Evolutionary conservation across 176 grass and related monocot genomes (phyloP), one percentile per base, ranked within the genome.

Genomic region (Lolium rigidum): DNA sequence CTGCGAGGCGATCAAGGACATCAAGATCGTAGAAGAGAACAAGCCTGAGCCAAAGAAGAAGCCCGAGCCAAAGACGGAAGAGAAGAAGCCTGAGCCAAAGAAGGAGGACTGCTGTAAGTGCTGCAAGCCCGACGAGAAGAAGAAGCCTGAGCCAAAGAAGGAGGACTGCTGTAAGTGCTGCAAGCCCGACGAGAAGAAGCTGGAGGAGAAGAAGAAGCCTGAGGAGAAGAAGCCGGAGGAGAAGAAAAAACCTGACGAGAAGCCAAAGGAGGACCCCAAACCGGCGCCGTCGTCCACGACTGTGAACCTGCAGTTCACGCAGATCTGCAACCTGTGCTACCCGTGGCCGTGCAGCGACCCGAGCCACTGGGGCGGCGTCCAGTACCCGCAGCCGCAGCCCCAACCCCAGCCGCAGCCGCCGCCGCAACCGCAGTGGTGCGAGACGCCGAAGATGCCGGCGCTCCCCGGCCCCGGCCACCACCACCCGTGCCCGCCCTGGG

Each of bases 331-430:
- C 68, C 69, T 79, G 69, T 86, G 83, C 83, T 83, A 84, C 79
- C 89, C 92, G 43, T 86, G 92, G 88, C 89, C 86, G 73, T 94
- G 92, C 89, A 72, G 38, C 52, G 83, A 94, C 50, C 86, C 79
- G 35, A 41, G 17, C 44, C 79, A 90, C 74, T 54, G 66, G 67
- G 69, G 81, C 20, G 49, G 13, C 12, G 48, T 57, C 10, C 80
- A 56, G n/a, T n/a, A n/a, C n/a, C 46, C 67, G 6, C 80, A 77
- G 43, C 46, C 67, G 6, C 80, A 78, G 0, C 31, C 39, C 0
- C 44, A 49, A 5, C 75, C 77, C 0, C 44, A 49, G 9, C 75
- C n/a, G n/a, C 26, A 67, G 0, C 46, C 25, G 4, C 44, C 46
- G 13, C 76, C 39, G 18, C 70, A 74, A 15, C 71, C 71, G n/a